Percentiles rank a stretch among this genome's conserved stretches.
Conservation (phyloP, 352 stramenopile species). For the Globisporangium camurandrum region DNA sequence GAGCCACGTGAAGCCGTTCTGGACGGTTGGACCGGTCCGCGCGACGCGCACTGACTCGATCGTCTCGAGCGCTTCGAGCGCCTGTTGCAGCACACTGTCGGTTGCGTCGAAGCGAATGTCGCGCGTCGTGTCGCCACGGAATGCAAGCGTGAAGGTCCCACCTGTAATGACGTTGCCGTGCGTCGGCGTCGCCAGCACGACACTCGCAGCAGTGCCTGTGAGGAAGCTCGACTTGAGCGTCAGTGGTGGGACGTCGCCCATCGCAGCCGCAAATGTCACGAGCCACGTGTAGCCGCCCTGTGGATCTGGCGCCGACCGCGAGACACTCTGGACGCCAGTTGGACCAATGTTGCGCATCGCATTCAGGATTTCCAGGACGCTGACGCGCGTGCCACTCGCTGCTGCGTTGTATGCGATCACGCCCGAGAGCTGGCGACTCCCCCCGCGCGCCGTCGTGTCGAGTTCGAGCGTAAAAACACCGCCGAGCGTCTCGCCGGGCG, state of each 20-base stretch:
- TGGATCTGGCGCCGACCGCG: conserved; percentile 52
- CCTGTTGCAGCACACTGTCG: conserved; percentile 49
- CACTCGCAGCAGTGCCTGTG: conserved; percentile 60
- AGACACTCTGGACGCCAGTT: conserved; percentile 44
- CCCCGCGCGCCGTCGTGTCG: conserved; percentile 80
- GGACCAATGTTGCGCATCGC: conserved; percentile 73
- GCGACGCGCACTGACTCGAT: conserved; percentile 60
- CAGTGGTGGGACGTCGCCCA: conserved; percentile 57
- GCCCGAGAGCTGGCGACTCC: conserved; percentile 87
- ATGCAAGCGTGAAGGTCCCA: conserved; percentile 90
- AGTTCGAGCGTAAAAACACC: conserved; percentile 90
- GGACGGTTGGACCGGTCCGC: conserved; percentile 37
- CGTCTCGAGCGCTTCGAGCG: conserved; percentile 43
- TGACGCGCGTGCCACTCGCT: conserved; percentile 33
- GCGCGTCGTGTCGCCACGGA: conserved; percentile 81
- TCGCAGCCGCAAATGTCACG: conserved; percentile 72
- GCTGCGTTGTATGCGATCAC: conserved; percentile 85
- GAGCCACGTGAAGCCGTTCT: conserved; percentile 65
- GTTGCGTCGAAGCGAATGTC: conserved; percentile 82
- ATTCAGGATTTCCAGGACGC: conserved; percentile 66
- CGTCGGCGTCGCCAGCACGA: conserved; percentile 48
- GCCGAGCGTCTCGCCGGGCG: conserved; percentile 70
- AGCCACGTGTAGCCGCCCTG: conserved; percentile 90
- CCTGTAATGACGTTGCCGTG: conserved; percentile 61
- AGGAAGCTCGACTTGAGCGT: conserved; percentile 61